These are phyloP conservation scores for Epichloe elymi DNA, from an alignment of 2,329 filamentous ascomycete genomes.

Conservation along the genomic window DNA sequence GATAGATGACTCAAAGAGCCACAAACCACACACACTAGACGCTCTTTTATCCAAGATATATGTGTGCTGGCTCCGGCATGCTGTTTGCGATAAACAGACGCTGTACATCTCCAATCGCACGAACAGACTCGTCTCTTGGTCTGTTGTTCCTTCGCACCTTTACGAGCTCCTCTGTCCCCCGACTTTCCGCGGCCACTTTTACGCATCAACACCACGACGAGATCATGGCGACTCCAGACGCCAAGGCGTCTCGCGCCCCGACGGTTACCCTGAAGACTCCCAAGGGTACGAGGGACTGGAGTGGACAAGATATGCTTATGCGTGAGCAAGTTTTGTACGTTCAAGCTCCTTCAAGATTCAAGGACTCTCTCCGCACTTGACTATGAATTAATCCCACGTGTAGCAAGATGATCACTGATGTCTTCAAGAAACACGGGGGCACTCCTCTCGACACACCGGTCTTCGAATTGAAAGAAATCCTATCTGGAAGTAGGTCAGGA, in stretches of 20 bases:
- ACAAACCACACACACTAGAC: conserved; percentile 6
- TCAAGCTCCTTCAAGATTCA: neutral
- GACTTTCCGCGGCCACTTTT: neutral
- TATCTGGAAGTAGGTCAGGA: conserved; percentile 45
- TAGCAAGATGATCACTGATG: conserved; percentile 51
- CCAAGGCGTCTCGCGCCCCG: conserved; percentile 33
- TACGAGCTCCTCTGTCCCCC: neutral
- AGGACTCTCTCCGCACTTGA: neutral
- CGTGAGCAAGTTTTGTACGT: conserved; percentile 59
- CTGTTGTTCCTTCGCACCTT: conserved; percentile 3
- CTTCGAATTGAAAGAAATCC: conserved; percentile 77
- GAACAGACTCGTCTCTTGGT: neutral
- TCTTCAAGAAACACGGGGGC: conserved; percentile 75
- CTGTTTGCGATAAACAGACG: conserved; percentile 8
- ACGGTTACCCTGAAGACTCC: conserved; percentile 56
- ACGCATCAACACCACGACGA: conserved; percentile 1
- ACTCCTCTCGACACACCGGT: conserved; percentile 70
- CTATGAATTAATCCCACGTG: neutral
- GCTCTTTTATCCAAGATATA: conserved; percentile 2
- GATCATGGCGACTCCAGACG: conserved; percentile 20
- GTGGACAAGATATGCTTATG: conserved; percentile 65
- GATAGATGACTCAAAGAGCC: conserved; percentile 7
- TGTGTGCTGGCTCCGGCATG: conserved; percentile 8
- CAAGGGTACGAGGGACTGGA: conserved; percentile 85
- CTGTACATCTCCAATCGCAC: conserved; percentile 1